Evolutionary conservation across 768 basidiomycete species (phyloP).

Genomic region (Russula brevipes): DNA sequence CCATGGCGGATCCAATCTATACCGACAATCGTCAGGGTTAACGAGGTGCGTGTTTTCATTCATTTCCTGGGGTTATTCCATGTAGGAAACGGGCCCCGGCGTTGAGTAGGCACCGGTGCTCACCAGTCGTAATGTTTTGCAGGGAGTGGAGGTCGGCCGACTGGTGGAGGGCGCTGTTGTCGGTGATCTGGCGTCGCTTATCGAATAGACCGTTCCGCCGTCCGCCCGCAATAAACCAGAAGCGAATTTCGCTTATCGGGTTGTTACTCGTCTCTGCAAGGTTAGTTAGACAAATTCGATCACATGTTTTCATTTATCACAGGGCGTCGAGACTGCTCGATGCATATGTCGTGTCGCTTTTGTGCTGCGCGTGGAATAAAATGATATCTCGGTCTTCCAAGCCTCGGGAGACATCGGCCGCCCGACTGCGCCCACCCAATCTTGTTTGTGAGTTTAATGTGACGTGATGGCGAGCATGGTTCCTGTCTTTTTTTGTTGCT

Average conservation of each 20-base stretch:
- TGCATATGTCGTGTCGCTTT: background rate
- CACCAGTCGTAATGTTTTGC: background rate
- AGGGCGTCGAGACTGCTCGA: background rate
- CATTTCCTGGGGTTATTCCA: background rate
- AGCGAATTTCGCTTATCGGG: background rate
- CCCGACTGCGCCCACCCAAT: conserved; percentile 8
- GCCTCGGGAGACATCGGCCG: conserved; percentile 1
- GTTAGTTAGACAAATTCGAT: background rate
- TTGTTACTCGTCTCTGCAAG: background rate
- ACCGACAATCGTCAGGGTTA: conserved; percentile 61
- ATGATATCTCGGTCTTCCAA: background rate
- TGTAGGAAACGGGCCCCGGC: background rate
- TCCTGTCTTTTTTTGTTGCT: background rate
- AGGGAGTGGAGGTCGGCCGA: conserved; percentile 23
- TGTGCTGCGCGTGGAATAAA: background rate
- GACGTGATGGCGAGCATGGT: conserved; percentile 3
- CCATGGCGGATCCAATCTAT: conserved; percentile 58
- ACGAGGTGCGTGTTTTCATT: conserved; percentile 43
- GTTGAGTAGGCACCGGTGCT: background rate
- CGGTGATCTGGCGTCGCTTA: conserved; percentile 10
- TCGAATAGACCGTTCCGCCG: background rate
- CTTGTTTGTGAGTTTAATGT: conserved; percentile 15
- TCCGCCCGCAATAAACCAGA: background rate
- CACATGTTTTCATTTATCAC: background rate
- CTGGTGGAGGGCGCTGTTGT: conserved; percentile 26